A percentile compares a stretch with the other conserved stretches of the same genome.
These are phyloP conservation scores for Gynochthodes officinalis DNA, from an alignment of 257 asterid species.

Conservation along the genomic window DNA sequence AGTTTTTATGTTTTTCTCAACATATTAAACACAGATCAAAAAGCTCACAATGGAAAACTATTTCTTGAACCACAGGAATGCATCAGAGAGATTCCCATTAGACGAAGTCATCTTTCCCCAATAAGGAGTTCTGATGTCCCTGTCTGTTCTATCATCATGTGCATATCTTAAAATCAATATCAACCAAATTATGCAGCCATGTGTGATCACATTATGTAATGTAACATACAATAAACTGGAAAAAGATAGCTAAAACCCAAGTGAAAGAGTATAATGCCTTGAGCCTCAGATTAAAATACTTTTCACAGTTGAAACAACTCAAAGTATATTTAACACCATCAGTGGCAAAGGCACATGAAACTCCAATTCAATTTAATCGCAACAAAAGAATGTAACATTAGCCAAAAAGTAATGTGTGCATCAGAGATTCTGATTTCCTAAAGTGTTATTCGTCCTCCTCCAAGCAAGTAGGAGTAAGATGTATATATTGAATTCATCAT, in stretches of 20 bases:
- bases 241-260: not conserved
- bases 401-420: no score
- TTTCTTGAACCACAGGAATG: conserved; percentile 8
- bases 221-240: not conserved
- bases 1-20: no score
- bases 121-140: conserved; percentile 63
- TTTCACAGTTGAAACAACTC: conserved; percentile 18
- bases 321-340: conserved; percentile 25
- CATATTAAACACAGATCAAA: not conserved
- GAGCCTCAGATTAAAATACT: conserved; percentile 10
- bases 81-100: conserved; percentile 89
- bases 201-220: not conserved
- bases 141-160: conserved; percentile 54
- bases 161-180: not conserved
- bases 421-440: conserved; percentile 30
- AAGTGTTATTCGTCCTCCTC: conserved; percentile 13
- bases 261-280: not conserved
- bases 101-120: conserved; percentile 45
- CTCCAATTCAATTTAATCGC: not conserved
- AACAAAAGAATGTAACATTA: no score
- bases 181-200: not conserved
- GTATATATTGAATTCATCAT: not conserved
- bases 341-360: conserved; percentile 12
- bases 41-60: no score
- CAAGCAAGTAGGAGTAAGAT: conserved; percentile 11